Conservation (phyloP, 768 basidiomycete genomes). For the Scleroderma bovista region DNA sequence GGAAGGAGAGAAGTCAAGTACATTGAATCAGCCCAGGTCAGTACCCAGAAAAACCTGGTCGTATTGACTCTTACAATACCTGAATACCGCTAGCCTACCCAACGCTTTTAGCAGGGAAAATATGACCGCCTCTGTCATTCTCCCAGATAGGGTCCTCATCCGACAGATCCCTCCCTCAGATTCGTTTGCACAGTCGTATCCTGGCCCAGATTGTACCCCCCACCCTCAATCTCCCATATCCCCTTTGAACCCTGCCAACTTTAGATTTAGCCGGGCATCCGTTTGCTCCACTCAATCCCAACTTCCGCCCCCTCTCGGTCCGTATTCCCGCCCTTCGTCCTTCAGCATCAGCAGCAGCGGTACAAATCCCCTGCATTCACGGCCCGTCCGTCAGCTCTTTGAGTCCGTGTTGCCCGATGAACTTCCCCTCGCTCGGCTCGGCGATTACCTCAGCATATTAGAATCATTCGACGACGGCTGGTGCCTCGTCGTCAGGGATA, state of each 20-base stretch:
- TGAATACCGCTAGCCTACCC: slow-evolving; percentile 7
- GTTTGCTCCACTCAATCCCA: slow-evolving; percentile 37
- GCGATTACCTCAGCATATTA: slow-evolving; percentile 58
- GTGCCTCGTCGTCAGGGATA: slow-evolving; percentile 65
- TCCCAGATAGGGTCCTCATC: slow-evolving; percentile 47
- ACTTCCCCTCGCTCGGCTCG: slow-evolving; percentile 44
- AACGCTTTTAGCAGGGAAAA: slow-evolving; percentile 38
- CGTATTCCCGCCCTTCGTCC: slow-evolving; percentile 8
- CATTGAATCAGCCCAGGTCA: slow-evolving; percentile 11
- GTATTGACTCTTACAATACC: neutral
- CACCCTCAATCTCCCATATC: slow-evolving; percentile 12
- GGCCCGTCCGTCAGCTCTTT: slow-evolving; percentile 62
- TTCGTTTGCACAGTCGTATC: neutral
- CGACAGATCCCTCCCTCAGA: slow-evolving; percentile 35
- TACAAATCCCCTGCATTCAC: slow-evolving; percentile 32
- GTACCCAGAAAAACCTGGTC: neutral
- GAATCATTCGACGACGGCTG: slow-evolving; percentile 76
- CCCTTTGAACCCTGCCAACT: slow-evolving; percentile 13
- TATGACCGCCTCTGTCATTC: slow-evolving; percentile 40
- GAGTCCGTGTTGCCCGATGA: slow-evolving; percentile 72
- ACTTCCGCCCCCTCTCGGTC: slow-evolving; percentile 1
- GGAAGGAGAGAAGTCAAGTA: slow-evolving; percentile 4
- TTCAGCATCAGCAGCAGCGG: neutral
- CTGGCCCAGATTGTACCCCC: slow-evolving; percentile 10
- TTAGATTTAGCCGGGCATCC: slow-evolving; percentile 30